Evolutionary conservation across 1,139 yeast genomes (phyloP), one percentile per base, ranked within the genome.

Genomic region (Saccharomyces hybrid): DNA sequence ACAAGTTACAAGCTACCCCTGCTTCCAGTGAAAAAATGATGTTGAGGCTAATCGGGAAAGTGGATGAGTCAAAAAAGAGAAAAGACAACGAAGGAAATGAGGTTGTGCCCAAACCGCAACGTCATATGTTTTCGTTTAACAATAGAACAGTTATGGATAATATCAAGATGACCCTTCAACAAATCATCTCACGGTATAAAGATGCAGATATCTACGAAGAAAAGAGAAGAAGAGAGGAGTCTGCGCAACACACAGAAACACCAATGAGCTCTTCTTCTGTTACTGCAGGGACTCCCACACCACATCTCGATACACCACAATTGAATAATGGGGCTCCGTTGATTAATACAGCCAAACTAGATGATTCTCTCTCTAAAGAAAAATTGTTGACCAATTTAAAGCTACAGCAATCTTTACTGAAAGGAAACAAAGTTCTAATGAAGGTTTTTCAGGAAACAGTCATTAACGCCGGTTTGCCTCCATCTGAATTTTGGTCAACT

Each of bases 381-480:
- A 77, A 75, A 53, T 67, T 89, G 52, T 73, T 89, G 57, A 80
- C 82, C 54, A 89, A 93, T 68, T 78, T 82, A 51, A 84, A 82
- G 53, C 75, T 93, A 34, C 99, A 93, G 64, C 95, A 90, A 63
- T 81, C 82, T 57, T 72, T 91, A 26, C 74, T 93, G 44, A 75
- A 84, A 57, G 88, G 85, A 58, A 87, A 89, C 65, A 80, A 84
- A 54, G 75, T 74, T n/a, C 73, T 93, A 53, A 80, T 88, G 73
- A 79, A 82, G 56, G 82, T 88, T 1, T 93, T 93, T 68, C 86
- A 91, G 54, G 96, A 90, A 59, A 85, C 96, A 0, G 98, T 93
- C 2, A 89, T 93, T 60, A 78, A 83, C 53, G 83, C 83, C 52
- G 87, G 88, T 34, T 70, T 93, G 49, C 84, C 89, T 3, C 89